Evolutionary conservation across 352 stramenopile genomes (phyloP).

Genomic region (Globisporangium ultimum): DNA sequence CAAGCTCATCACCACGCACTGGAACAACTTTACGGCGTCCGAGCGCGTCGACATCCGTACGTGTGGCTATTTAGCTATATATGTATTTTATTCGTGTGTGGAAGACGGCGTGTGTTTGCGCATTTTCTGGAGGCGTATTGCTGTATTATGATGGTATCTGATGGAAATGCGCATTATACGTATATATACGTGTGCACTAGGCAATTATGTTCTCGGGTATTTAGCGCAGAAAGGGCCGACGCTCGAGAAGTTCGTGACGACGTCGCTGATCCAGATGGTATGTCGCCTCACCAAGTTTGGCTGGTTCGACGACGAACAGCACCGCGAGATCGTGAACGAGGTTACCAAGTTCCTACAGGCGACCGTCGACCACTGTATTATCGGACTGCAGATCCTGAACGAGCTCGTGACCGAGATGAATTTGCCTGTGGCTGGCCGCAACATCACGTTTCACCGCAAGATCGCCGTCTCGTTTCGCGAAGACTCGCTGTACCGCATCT

Average conservation of each 20-base stretch:
- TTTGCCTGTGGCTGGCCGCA: constrained; percentile 90
- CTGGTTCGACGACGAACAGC: constrained; percentile 98
- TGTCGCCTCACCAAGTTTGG: constrained; percentile 98
- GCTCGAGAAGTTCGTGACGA: constrained; percentile 94
- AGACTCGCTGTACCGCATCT: constrained; percentile 94
- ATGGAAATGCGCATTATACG: too few species aligned
- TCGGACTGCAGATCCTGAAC: constrained; percentile 97
- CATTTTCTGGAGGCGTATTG: background rate
- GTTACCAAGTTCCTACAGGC: constrained; percentile 97
- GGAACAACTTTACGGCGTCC: constrained; percentile 88
- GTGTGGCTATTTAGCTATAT: constrained; percentile 12
- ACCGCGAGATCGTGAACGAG: constrained; percentile 96
- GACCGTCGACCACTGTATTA: constrained; percentile 97
- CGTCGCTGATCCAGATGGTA: constrained; percentile 95
- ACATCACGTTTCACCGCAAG: constrained; percentile 97
- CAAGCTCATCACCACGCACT: constrained; percentile 97
- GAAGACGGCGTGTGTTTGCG: background rate
- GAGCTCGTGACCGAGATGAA: constrained; percentile 98
- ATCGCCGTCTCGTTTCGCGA: constrained; percentile 97
- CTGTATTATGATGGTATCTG: too few species aligned
- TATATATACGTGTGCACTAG: too few species aligned
- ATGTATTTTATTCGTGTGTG: constrained; percentile 4
- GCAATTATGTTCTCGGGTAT: constrained; percentile 98
- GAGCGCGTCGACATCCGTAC: constrained; percentile 92
- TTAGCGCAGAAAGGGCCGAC: constrained; percentile 94